These are phyloP conservation scores for Canavalia ensiformis DNA, from an alignment of 306 rosid genomes.

Conservation along the genomic window DNA sequence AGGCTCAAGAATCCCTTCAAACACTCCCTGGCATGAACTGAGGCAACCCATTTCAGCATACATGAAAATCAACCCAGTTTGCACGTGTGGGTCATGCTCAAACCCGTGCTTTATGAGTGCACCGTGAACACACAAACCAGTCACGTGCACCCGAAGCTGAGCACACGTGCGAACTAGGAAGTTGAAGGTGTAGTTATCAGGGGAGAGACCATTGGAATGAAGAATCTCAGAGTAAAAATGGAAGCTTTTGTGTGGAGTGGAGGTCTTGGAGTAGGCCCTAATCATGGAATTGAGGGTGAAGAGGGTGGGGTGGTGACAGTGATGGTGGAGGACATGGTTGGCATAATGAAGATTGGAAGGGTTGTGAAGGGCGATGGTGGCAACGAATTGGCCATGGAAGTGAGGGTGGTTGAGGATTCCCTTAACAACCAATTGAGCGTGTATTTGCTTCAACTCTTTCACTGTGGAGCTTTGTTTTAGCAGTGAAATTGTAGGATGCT, in stretches of 20 bases:
- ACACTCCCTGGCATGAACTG: conserved; percentile 52
- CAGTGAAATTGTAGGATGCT: conserved; percentile 46
- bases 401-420: conserved; percentile 40
- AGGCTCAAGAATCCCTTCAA: conserved; percentile 43
- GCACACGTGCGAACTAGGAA: conserved; percentile 62
- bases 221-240: conserved; percentile 57
- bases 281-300: conserved; percentile 74
- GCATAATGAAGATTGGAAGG: conserved; percentile 39
- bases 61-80: conserved; percentile 62
- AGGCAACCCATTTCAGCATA: conserved; percentile 67
- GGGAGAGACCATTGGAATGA: conserved; percentile 43
- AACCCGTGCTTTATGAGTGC: conserved; percentile 59
- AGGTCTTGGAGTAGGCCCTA: conserved; percentile 68
- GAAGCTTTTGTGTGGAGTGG: conserved; percentile 62
- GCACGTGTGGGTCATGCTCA: conserved; percentile 64
- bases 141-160: conserved; percentile 46
- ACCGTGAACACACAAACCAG: conserved; percentile 52
- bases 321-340: conserved; percentile 43
- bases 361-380: conserved; percentile 45
- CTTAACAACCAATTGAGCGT: conserved; percentile 31
- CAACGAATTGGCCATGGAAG: conserved; percentile 43
- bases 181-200: conserved; percentile 70
- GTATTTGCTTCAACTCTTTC: conserved; percentile 47
- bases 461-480: conserved; percentile 28
- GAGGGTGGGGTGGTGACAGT: conserved; percentile 53